phyloP scores from a whole-genome alignment of 495 filamentous ascomycete genomes.

The Neohortaea acidophila region DNA sequence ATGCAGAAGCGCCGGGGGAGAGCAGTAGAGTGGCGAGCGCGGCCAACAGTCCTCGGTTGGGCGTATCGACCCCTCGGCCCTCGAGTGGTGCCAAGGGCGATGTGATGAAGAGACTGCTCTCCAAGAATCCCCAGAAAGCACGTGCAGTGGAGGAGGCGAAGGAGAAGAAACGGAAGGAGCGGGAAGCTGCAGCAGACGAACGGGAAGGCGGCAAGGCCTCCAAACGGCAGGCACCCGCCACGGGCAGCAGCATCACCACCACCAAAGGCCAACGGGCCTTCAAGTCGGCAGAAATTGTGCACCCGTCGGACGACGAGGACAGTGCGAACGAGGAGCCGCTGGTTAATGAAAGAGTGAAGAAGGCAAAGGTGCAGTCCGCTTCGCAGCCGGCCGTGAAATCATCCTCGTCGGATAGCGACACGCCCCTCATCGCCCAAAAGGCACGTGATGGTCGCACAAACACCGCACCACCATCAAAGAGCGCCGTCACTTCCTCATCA shows the following conservation, averaged over 20 bases:
- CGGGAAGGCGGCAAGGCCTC: constrained; percentile 14
- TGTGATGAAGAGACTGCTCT: constrained; percentile 45
- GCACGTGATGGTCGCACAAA: too few species aligned
- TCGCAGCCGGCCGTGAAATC: neutral
- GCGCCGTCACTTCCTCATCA: too few species aligned
- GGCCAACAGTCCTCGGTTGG: constrained; percentile 17
- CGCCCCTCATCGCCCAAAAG: too few species aligned
- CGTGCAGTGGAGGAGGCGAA: constrained; percentile 19
- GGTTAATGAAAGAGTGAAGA: neutral
- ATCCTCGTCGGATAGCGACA: constrained; percentile 7
- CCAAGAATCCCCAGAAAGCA: constrained; percentile 40
- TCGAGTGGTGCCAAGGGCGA: constrained; percentile 24
- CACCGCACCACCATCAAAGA: too few species aligned
- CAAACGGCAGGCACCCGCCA: constrained; percentile 20
- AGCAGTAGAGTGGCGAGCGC: constrained; percentile 28
- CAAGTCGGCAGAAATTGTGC: constrained; percentile 61
- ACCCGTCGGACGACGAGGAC: constrained; percentile 63
- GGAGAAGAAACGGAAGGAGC: constrained; percentile 22
- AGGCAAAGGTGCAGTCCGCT: constrained; percentile 4
- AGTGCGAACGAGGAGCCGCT: constrained; percentile 11
- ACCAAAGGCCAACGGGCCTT: constrained; percentile 29
- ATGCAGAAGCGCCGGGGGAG: constrained; percentile 22
- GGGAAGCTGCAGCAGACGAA: constrained; percentile 20
- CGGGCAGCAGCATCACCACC: neutral
- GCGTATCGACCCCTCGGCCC: constrained; percentile 35